Percentiles rank a stretch among this genome's conserved stretches.
Conservation (phyloP, 2,329 filamentous ascomycete species). For the Zelopaecilomyces penicillatus region DNA sequence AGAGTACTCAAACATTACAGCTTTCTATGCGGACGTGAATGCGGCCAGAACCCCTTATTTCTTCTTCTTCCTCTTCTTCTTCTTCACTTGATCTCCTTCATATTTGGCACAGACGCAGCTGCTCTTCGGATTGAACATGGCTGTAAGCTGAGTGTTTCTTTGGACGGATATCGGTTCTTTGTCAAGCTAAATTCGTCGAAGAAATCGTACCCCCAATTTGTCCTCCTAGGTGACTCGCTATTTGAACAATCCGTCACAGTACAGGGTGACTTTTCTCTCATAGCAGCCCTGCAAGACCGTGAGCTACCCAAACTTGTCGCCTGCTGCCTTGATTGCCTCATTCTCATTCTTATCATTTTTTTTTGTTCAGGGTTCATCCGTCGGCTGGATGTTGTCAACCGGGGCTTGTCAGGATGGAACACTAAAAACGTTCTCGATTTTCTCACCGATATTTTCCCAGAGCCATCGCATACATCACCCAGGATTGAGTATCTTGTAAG, state of each 20-base stretch:
- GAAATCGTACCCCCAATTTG: conserved; percentile 59
- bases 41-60: too few relatives aligned
- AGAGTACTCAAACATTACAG: too few relatives aligned
- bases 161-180: too few relatives aligned
- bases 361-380: conserved; percentile 58
- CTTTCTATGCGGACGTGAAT: too few relatives aligned
- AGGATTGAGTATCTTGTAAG: conserved; percentile 60
- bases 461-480: conserved; percentile 46
- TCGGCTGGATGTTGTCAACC: conserved; percentile 77
- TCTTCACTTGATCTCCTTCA: too few relatives aligned
- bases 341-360: background rate
- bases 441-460: conserved; percentile 62
- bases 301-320: conserved; percentile 19
- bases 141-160: conserved; percentile 10
- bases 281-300: conserved; percentile 63
- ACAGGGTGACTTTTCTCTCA: conserved; percentile 63
- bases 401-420: conserved; percentile 81
- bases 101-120: background rate
- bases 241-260: conserved; percentile 59
- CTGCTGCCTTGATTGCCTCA: background rate
- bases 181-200: conserved; percentile 14
- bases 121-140: conserved; percentile 8
- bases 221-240: conserved; percentile 88
- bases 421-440: conserved; percentile 64
- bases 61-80: too few relatives aligned